Base-by-base conservation (phyloP, 352 stramenopile genomes). In the Phytopythium cucurbitacearum region DNA sequence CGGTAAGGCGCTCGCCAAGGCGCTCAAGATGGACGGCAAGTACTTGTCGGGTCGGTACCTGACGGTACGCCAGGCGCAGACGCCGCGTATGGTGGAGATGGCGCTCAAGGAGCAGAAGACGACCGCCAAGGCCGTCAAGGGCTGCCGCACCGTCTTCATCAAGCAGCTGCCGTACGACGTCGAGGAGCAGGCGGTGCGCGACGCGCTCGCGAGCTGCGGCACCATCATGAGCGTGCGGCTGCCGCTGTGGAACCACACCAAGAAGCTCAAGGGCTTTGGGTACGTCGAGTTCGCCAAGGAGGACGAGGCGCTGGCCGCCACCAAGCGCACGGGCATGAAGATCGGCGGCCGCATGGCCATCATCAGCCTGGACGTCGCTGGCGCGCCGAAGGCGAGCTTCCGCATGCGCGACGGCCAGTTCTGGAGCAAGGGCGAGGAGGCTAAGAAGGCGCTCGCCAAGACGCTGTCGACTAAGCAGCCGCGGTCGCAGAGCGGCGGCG, bases 261-360 rank as follows among this genome's bases (percentile, higher is more conserved):
- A 96, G 59, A 92, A 97, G 57, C 78, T 92, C 12, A 99, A 99
- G 74, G 96, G 96, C 47, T 98, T 99, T 78, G 91, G 86, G 38
- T 99, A 99, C 59, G 84, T 95, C 16, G 84, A 94, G 67, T 95
- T 94, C 52, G 71, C 73, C n/a, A 87, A 53, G 13, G 84, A 94
- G 55, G 73, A 87, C n/a, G 72, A 85, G 46, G 84, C 86, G 5
- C 57, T 87, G 21, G 64, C 71, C 43, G 84, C 84, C 43, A 68
- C 82, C 40, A 84, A 81, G 59, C 73, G 81, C 54, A 91, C 80
- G 57, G 86, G 86, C 50, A 93, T 92, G 80, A 87, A 84, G 58
- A 87, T 98, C 40, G 72, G 78, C 39, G 84, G 89, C 40, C 80
- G 94, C 38, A 92, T 95, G 59, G 85, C 97, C 21, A 78, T 96